phyloP scores from a whole-genome alignment of 352 stramenopile species.

The Globisporangium perplexum region DNA sequence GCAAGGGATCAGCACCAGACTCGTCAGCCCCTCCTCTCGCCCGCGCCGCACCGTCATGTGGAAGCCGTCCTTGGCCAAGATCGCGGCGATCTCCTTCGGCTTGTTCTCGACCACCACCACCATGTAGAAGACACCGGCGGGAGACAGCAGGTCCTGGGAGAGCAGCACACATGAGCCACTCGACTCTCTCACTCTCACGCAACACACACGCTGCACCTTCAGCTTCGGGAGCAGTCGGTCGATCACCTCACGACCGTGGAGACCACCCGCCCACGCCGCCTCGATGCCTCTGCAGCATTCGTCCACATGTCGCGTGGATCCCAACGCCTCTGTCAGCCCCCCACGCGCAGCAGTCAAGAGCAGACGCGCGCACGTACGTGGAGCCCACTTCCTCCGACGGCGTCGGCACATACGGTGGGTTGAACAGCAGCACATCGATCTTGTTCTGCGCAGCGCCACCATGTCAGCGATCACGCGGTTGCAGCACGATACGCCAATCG shows the following conservation, averaged over 20 bases:
- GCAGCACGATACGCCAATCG: no score
- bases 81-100: conserved; percentile 88
- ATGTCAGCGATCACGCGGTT: background rate
- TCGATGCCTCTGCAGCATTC: conserved; percentile 84
- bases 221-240: conserved; percentile 93
- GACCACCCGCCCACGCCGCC: conserved; percentile 94
- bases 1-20: background rate
- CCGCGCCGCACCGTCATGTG: conserved; percentile 66
- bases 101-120: conserved; percentile 97
- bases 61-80: conserved; percentile 64
- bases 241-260: conserved; percentile 92
- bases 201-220: conserved; percentile 27
- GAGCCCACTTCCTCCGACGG: conserved; percentile 93
- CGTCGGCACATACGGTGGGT: conserved; percentile 98
- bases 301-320: no score
- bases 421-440: conserved; percentile 97
- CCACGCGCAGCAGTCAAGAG: background rate
- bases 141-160: conserved; percentile 57
- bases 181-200: no score
- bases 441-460: conserved; percentile 17
- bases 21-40: background rate
- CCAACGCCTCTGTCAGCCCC: no score
- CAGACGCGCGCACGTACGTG: conserved; percentile 37
- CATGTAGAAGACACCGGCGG: conserved; percentile 93
- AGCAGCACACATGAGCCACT: no score